These are phyloP conservation scores for Aspergillus aculeatinus DNA, from an alignment of 2,329 filamentous ascomycete species.

Conservation along the genomic window DNA sequence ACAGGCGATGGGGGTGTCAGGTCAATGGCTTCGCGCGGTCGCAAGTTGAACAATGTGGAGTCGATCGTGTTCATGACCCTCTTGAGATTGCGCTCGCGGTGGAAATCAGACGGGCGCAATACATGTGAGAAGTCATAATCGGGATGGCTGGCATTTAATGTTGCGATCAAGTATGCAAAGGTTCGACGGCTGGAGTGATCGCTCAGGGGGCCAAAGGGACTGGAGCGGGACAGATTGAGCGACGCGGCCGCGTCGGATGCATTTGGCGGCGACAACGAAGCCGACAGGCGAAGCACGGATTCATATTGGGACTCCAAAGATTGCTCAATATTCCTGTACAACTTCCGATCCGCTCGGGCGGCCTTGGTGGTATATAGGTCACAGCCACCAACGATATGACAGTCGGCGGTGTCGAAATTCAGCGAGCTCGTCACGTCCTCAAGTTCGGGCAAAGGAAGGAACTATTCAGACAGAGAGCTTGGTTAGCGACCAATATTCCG, in stretches of 20 bases:
- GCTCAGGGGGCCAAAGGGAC: slow-evolving; percentile 86
- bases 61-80: slow-evolving; percentile 85
- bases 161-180: slow-evolving; percentile 94
- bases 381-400: slow-evolving; percentile 87
- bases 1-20: slow-evolving; percentile 43
- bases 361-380: slow-evolving; percentile 98
- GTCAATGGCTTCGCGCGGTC: slow-evolving; percentile 57
- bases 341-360: slow-evolving; percentile 90
- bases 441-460: slow-evolving; percentile 85
- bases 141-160: slow-evolving; percentile 89
- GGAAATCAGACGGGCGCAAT: slow-evolving; percentile 84
- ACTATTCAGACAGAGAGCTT: slow-evolving; percentile 56
- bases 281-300: slow-evolving; percentile 79
- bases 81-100: slow-evolving; percentile 74
- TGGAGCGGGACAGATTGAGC: slow-evolving; percentile 78
- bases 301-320: slow-evolving; percentile 90
- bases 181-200: slow-evolving; percentile 86
- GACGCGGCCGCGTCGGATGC: slow-evolving; percentile 65
- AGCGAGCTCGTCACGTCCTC: slow-evolving; percentile 88
- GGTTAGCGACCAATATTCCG: not conserved
- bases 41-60: slow-evolving; percentile 80
- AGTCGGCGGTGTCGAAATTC: slow-evolving; percentile 93
- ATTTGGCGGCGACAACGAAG: slow-evolving; percentile 81
- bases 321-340: slow-evolving; percentile 93
- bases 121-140: slow-evolving; percentile 98